Percentiles rank a stretch among this genome's conserved stretches.
These are phyloP conservation scores for Backusella australiensis DNA, from an alignment of 192 early-diverging fungal species.

Conservation along the genomic window DNA sequence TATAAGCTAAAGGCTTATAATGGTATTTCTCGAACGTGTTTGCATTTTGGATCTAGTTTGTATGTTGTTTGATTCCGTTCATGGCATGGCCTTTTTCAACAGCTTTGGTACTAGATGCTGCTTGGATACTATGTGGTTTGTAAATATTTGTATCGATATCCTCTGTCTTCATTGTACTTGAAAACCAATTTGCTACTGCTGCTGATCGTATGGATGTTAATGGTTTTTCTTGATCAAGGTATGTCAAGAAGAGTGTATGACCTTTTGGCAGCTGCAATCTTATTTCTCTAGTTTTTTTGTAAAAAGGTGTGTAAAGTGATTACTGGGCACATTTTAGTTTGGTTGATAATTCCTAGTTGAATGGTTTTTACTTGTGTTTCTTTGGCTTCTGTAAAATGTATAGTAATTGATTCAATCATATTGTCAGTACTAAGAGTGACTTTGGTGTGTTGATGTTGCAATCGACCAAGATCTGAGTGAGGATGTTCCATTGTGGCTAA, in stretches of 20 bases:
- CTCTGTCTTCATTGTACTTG: neutral
- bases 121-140: neutral
- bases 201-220: neutral
- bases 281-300: neutral
- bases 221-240: neutral
- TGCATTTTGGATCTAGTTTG: too few species aligned
- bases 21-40: too few species aligned
- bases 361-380: neutral
- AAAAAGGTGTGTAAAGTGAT: neutral
- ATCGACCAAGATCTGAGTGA: neutral
- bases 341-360: neutral
- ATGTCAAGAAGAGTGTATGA: neutral
- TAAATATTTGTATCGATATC: neutral
- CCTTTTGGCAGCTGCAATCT: neutral
- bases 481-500: neutral
- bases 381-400: neutral
- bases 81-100: neutral
- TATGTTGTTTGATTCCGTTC: neutral
- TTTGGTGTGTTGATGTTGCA: neutral
- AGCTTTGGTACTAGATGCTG: neutral
- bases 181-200: neutral
- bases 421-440: neutral
- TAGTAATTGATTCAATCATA: neutral
- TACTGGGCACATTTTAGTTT: neutral
- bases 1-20: too few species aligned